These are phyloP conservation scores for Hypoxylon sp. DNA, from an alignment of 2,329 filamentous ascomycete species.

Conservation along the genomic window DNA sequence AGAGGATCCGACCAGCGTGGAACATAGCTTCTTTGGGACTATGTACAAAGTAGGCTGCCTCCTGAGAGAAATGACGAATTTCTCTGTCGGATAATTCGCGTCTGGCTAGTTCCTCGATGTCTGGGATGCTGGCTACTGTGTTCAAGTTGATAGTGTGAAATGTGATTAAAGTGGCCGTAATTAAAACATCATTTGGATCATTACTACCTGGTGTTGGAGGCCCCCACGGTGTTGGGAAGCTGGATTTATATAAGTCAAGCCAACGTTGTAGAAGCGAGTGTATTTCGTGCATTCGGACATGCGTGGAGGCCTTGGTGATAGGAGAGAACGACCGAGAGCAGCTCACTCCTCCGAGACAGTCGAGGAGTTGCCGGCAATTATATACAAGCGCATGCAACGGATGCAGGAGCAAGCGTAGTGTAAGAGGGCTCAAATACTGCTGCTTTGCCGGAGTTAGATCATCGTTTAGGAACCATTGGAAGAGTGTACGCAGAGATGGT, in stretches of 20 bases:
- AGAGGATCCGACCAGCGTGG: constrained; percentile 20
- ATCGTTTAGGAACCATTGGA: constrained; percentile 31
- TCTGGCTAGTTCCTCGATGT: constrained; percentile 29
- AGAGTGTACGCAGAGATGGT: constrained; percentile 26
- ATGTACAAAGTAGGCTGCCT: constrained; percentile 15
- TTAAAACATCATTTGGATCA: constrained; percentile 3
- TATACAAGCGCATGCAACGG: constrained; percentile 27
- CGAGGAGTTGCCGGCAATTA: constrained; percentile 27
- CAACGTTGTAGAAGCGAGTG: constrained; percentile 24
- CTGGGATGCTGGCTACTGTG: constrained; percentile 23
- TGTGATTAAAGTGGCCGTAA: constrained; percentile 23
- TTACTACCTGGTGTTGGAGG: constrained; percentile 5
- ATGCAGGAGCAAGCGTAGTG: constrained; percentile 20
- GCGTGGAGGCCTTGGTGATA: constrained; percentile 26
- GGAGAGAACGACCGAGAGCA: constrained; percentile 28
- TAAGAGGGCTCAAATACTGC: constrained; percentile 17
- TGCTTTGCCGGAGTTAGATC: constrained; percentile 12
- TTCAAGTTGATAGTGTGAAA: constrained; percentile 27
- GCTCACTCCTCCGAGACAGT: constrained; percentile 19
- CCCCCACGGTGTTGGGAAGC: constrained; percentile 4
- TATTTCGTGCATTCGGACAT: constrained; percentile 33
- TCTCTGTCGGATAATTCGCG: constrained; percentile 19
- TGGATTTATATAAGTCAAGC: constrained; percentile 23
- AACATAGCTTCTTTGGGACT: constrained; percentile 28
- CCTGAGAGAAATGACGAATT: constrained; percentile 13